Percentiles rank a stretch among this genome's conserved stretches.
Evolutionary conservation across 2,329 filamentous ascomycete genomes (phyloP).

Genomic region (Talaromyces atroroseus): DNA sequence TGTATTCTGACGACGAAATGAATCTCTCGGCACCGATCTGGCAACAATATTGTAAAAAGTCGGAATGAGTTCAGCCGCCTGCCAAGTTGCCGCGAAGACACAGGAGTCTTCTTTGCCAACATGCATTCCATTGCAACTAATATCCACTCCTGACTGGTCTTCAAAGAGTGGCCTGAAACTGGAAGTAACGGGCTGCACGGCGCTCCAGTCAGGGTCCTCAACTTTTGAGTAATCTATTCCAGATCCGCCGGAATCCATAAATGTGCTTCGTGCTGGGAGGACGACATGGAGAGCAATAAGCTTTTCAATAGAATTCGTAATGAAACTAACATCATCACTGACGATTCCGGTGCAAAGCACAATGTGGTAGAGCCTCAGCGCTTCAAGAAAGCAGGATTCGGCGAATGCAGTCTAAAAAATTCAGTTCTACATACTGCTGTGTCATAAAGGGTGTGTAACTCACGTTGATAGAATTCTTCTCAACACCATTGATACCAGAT

Average conservation of each 20-base stretch:
- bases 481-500: constrained; percentile 26
- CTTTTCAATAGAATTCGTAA: constrained; percentile 31
- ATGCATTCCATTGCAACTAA: constrained; percentile 2
- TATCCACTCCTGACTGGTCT: constrained; percentile 14
- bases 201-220: constrained; percentile 27
- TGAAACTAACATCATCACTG: constrained; percentile 27
- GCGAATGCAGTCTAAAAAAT: constrained; percentile 21
- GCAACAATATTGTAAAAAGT: constrained; percentile 44
- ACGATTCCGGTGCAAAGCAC: constrained; percentile 24
- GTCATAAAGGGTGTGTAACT: constrained; percentile 3
- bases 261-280: constrained; percentile 34
- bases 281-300: constrained; percentile 38
- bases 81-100: constrained; percentile 20
- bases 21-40: constrained; percentile 40
- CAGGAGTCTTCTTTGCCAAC: neutral
- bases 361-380: constrained; percentile 28
- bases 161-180: constrained; percentile 32
- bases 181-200: constrained; percentile 32
- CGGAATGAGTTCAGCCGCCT: constrained; percentile 31
- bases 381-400: constrained; percentile 29
- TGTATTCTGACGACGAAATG: constrained; percentile 37
- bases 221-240: constrained; percentile 31
- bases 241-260: constrained; percentile 30
- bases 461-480: constrained; percentile 33
- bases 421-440: constrained; percentile 11